Evolutionary conservation across 805 yeast species (phyloP).

Genomic region (Debaryomyces castellii): DNA sequence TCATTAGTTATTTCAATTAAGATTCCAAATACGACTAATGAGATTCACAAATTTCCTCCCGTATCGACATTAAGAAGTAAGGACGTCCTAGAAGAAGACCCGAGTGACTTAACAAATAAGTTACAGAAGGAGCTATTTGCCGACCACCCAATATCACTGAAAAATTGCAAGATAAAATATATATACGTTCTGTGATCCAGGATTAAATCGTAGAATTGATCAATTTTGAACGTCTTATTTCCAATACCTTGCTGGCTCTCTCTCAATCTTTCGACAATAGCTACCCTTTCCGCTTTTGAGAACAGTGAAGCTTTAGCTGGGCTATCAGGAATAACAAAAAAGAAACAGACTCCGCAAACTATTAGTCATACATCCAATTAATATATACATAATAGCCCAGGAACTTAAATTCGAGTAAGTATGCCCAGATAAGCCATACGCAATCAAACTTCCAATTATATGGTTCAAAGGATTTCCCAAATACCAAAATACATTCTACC

Average conservation of each 20-base stretch:
- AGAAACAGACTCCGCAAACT: background rate
- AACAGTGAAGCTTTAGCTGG: background rate
- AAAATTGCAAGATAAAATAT: background rate
- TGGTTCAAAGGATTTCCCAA: background rate
- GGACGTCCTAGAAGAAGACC: background rate
- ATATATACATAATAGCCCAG: background rate
- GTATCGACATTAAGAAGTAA: background rate
- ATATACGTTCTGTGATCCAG: slow-evolving; percentile 46
- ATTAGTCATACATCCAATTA: background rate
- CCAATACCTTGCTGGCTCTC: slow-evolving; percentile 60
- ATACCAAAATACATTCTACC: no score
- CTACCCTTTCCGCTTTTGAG: background rate
- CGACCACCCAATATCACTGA: background rate
- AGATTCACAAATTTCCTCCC: background rate
- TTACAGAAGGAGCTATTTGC: background rate
- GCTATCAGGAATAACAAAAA: background rate
- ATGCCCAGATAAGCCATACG: background rate
- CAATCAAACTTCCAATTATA: background rate
- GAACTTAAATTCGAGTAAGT: background rate
- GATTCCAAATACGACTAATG: background rate
- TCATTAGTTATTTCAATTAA: background rate
- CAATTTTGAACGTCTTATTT: slow-evolving; percentile 50
- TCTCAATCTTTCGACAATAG: slow-evolving; percentile 49
- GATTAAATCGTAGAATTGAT: slow-evolving; percentile 53
- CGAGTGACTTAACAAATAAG: background rate